Evolutionary conservation across 495 filamentous ascomycete species (phyloP).

Genomic region (Filosporella fistucella): DNA sequence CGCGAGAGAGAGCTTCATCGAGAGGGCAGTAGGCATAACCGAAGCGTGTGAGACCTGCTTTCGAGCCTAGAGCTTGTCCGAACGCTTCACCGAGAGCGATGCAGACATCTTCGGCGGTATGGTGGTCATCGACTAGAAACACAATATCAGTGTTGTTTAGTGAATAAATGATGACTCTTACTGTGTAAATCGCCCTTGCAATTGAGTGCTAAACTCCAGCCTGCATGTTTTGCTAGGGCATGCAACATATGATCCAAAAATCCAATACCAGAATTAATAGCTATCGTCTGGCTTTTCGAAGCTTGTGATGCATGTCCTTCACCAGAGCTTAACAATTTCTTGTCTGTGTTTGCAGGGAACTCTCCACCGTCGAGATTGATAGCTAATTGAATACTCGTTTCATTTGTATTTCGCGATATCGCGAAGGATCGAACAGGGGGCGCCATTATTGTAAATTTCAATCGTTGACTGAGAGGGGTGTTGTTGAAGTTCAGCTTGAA

Average conservation of each 20-base stretch:
- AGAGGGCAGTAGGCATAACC: conserved; percentile 87
- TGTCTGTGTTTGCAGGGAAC: conserved; percentile 56
- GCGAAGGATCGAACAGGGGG: conserved; percentile 68
- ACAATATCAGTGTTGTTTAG: neutral
- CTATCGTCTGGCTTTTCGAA: conserved; percentile 76
- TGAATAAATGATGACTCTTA: conserved; percentile 38
- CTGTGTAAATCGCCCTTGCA: conserved; percentile 89
- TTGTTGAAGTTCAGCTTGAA: no score
- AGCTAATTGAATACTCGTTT: conserved; percentile 92
- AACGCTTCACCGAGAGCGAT: conserved; percentile 86
- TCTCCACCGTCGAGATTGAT: conserved; percentile 87
- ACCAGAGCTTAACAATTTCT: conserved; percentile 33
- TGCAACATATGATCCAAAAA: conserved; percentile 99
- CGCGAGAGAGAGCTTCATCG: conserved; percentile 90
- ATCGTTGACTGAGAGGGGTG: no score
- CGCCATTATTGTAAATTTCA: no score
- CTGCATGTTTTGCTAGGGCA: conserved; percentile 90
- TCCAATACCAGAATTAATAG: conserved; percentile 90
- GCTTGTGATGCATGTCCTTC: conserved; percentile 74
- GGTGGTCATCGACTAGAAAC: conserved; percentile 87
- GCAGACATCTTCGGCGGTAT: conserved; percentile 94
- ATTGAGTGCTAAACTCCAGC: conserved; percentile 79
- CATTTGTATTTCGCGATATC: conserved; percentile 84
- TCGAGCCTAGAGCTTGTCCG: conserved; percentile 66
- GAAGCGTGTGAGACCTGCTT: conserved; percentile 81